Base-by-base conservation (phyloP, 2,329 filamentous ascomycete species). In the Colletotrichum sp. region DNA sequence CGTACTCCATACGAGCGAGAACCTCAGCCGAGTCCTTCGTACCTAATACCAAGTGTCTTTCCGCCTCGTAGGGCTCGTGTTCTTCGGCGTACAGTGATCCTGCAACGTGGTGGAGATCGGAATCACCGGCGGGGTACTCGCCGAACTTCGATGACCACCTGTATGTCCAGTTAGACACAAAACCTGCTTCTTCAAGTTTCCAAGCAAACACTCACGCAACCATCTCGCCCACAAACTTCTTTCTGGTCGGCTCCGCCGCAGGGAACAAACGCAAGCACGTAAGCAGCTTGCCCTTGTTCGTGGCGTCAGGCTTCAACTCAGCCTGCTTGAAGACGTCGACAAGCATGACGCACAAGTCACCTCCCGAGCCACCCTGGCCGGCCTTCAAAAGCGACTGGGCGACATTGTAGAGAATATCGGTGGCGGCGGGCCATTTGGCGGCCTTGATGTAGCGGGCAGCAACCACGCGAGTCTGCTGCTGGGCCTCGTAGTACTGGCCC, bases 381-480 rank as follows among this genome's bases (percentile, higher is more conserved):
- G 96, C 96, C 84, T 95, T 94, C 59, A 99, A 91, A 12, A 99
- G 91, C 32, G 96, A 93, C 80, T 94, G 93, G 2, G 96, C 94
- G 77, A 98, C 97, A 78, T 91, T 94, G 84, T 91, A 93, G 78
- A 99, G 91, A 78, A 98, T 94, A 79, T 98, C 95, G 83, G 96
- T 93, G 64, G 98, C 97, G 15, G 95, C 94, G 79, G 90, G 85
- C 91, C 94, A 98, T 90, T 96, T 96, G 77, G 91, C 88, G 59
- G 94, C 90, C 88, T 98, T 98, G 84, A 96, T 93, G 87, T 99
- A 98, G 74, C 98, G 96, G 52, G 95, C 94, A 77, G 96, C 96
- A 80, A 98, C 96, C 71, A 98, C 96, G 78, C 97, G 95, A 79
- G 98, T 95, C 88, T 99, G 97, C 86, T 99, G 97, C 87, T 98